Evolutionary conservation across 2,329 filamentous ascomycete species (phyloP), one percentile per base, ranked within the genome.

Genomic region (Colletotrichum sp.): DNA sequence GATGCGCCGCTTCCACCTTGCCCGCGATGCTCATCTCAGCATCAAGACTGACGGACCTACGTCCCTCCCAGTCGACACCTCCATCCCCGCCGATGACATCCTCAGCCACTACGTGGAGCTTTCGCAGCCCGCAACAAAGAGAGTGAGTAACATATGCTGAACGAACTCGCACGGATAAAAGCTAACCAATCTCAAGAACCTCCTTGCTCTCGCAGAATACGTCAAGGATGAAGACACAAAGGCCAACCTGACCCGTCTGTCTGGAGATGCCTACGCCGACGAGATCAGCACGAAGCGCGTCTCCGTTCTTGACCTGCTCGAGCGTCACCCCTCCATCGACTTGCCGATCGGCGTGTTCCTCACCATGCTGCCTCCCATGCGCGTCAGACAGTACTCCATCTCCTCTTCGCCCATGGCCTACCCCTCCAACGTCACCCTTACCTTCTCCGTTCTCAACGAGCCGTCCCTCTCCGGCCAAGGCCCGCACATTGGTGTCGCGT

Each of bases 41-140:
- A 92, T 95, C 67, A 84, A 85, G 7, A 88, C 89, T 16, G 85
- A 87, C 8, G 84, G 87, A 1, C 88, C 87, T 59, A 90, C 89
- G 0, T 86, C 87, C 1, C 86, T 94, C 11, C 92, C 92, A 0
- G 89, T 89, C 0, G 86, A 88, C 44, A 84, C 85, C 2, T 89
- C 91, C 0, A 87, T 95, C 5, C 90, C 93, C 1, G 93, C 92
- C 0, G 87, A 88, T 25, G 91, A 93, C 75, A 86, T 96, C 0
- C 87, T 96, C 6, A 89, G 91, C 3, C 92, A 92, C 0, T 95
- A 95, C 77, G 91, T 96, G 2, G 95, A 96, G 83, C 88, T 96
- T 2, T 90, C 90, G 5, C 93, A 94, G 79, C 93, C 93, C 0
- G 94, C 93, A 2, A 95, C 93, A 6, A 94, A 92, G 83, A 91